Evolutionary conservation across 73 alveolate species (phyloP).

Genomic region (Paramecium sonneborni): DNA sequence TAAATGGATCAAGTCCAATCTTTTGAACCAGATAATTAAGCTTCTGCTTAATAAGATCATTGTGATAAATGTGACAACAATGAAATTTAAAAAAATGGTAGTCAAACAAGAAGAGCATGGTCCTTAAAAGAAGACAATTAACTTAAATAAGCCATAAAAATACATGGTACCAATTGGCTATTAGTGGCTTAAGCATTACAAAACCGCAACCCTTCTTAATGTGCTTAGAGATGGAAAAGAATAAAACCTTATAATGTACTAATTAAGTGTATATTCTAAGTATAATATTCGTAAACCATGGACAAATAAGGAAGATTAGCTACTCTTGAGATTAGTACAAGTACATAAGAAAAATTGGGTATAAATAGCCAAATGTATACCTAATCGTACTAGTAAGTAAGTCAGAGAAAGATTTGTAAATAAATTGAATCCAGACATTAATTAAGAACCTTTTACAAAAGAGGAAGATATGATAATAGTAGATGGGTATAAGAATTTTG

Average conservation of each 20-base stretch:
- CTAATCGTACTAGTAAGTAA: neutral
- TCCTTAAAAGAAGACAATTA: neutral
- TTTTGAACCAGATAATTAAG: neutral
- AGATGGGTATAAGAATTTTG: neutral
- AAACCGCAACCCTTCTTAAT: slow-evolving; percentile 39
- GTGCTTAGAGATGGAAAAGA: slow-evolving; percentile 61
- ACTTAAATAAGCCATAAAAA: neutral
- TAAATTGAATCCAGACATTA: neutral
- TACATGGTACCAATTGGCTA: slow-evolving; percentile 27
- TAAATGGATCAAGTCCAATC: neutral
- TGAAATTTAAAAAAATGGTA: neutral
- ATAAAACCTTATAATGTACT: neutral
- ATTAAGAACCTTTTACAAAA: slow-evolving; percentile 1
- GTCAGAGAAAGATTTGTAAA: slow-evolving; percentile 32
- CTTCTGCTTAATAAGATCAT: neutral
- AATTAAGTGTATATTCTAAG: neutral
- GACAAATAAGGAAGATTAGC: slow-evolving; percentile 56
- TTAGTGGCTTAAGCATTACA: neutral
- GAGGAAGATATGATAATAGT: slow-evolving; percentile 8
- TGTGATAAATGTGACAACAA: neutral
- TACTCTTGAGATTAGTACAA: neutral
- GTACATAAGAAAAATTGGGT: slow-evolving; percentile 4
- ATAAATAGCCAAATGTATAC: neutral
- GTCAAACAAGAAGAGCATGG: neutral
- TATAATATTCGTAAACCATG: slow-evolving; percentile 30